These are phyloP conservation scores for Exophiala xenobiotica DNA, from an alignment of 2,329 filamentous ascomycete genomes.

Conservation along the genomic window DNA sequence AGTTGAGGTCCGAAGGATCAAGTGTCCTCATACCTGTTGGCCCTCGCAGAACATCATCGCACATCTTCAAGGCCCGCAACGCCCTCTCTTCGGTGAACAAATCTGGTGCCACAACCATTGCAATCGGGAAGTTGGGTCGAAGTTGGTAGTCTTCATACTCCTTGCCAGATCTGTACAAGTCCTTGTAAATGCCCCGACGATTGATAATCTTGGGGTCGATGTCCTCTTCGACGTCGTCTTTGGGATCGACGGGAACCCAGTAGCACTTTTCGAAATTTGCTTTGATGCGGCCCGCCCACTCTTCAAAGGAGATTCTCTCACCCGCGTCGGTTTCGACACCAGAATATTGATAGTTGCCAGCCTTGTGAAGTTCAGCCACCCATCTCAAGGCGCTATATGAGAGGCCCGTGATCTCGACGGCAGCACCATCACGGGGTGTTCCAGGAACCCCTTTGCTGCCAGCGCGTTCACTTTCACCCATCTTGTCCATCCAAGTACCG, in stretches of 20 bases:
- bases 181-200: conserved; percentile 95
- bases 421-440: conserved; percentile 93
- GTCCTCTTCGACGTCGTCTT: conserved; percentile 71
- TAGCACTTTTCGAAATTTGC: conserved; percentile 89
- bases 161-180: conserved; percentile 89
- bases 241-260: conserved; percentile 70
- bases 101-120: conserved; percentile 89
- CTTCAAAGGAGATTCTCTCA: conserved; percentile 64
- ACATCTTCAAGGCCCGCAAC: conserved; percentile 73
- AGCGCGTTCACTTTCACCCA: conserved; percentile 94
- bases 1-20: conserved; percentile 88
- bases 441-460: conserved; percentile 90
- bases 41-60: conserved; percentile 76
- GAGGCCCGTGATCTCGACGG: conserved; percentile 91
- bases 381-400: conserved; percentile 86
- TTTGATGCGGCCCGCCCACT: conserved; percentile 80
- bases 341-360: conserved; percentile 69
- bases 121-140: conserved; percentile 88
- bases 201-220: conserved; percentile 78
- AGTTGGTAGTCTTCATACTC: conserved; percentile 98
- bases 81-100: conserved; percentile 80
- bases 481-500: conserved; percentile 99
- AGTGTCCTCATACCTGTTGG: conserved; percentile 95
- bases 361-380: conserved; percentile 66
- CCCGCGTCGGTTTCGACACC: conserved; percentile 68